These are phyloP conservation scores for Arbutus unedo DNA, from an alignment of 148 eudicot species.

Conservation along the genomic window DNA sequence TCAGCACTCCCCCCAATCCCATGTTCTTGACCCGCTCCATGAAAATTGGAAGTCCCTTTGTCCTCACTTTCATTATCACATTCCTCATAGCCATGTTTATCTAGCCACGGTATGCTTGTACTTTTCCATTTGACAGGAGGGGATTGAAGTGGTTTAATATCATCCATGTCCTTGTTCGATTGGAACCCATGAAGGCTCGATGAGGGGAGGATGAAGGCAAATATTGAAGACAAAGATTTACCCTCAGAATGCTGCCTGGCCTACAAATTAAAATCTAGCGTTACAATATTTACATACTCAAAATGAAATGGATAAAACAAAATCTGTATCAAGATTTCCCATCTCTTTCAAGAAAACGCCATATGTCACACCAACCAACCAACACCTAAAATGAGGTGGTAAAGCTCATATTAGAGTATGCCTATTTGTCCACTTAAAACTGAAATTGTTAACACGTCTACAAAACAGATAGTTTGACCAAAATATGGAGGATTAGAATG, in stretches of 20 bases:
- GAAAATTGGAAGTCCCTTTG: slow-evolving; percentile 19
- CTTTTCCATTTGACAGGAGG: slow-evolving; percentile 63
- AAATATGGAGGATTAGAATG: not conserved
- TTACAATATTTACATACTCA: slow-evolving; percentile 20
- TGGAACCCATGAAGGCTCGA: slow-evolving; percentile 25
- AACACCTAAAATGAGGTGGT: not conserved
- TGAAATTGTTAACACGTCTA: not conserved
- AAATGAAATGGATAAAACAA: not conserved
- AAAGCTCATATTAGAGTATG: slow-evolving; percentile 5
- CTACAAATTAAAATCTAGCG: slow-evolving; percentile 45
- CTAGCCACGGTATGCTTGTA: slow-evolving; percentile 34
- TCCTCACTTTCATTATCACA: slow-evolving; percentile 26
- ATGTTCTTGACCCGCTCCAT: slow-evolving; percentile 28
- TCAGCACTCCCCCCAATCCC: slow-evolving; percentile 31
- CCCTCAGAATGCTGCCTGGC: slow-evolving; percentile 46
- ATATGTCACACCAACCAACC: not conserved
- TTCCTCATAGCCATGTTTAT: slow-evolving; percentile 36
- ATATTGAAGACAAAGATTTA: slow-evolving; percentile 51
- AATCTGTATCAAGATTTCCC: not conserved
- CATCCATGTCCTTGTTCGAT: slow-evolving; percentile 30
- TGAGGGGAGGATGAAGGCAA: slow-evolving; percentile 56
- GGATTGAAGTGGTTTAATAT: slow-evolving; percentile 40
- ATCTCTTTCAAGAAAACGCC: not conserved
- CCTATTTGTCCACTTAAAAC: not conserved
- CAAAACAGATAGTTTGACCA: not conserved